A percentile compares a stretch with the other conserved stretches of the same genome.
phyloP scores from a whole-genome alignment of 1,284 basidiomycete genomes.

The Tilletia horrida region DNA sequence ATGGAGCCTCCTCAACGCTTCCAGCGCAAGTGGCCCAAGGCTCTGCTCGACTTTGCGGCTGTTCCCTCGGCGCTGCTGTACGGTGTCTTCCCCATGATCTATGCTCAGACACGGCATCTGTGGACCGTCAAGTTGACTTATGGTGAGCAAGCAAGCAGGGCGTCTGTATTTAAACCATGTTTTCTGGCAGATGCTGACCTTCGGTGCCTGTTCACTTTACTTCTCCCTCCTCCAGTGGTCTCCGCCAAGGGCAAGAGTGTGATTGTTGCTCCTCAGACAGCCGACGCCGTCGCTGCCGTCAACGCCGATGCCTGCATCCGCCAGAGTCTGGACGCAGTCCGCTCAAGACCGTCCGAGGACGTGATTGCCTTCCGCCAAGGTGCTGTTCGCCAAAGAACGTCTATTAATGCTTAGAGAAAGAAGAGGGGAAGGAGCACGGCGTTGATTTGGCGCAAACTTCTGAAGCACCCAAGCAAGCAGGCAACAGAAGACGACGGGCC shows the following conservation, averaged over 20 bases:
- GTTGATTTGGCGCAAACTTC: too few relatives aligned
- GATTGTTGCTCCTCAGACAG: conserved; percentile 17
- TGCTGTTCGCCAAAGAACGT: neutral
- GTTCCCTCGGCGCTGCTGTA: conserved; percentile 49
- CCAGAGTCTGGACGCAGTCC: conserved; percentile 3
- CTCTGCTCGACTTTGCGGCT: conserved; percentile 34
- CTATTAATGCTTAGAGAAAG: neutral
- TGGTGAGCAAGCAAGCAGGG: conserved; percentile 23
- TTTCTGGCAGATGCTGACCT: neutral
- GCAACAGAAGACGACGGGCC: too few relatives aligned
- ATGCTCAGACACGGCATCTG: conserved; percentile 51
- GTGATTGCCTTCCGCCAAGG: conserved; percentile 13
- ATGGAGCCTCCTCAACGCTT: conserved; percentile 26
- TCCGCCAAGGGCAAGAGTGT: conserved; percentile 24
- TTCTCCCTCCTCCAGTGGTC: conserved; percentile 13
- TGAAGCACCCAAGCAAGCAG: neutral
- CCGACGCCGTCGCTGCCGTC: conserved; percentile 9
- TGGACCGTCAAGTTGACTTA: conserved; percentile 50
- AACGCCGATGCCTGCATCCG: conserved; percentile 14
- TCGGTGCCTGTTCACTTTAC: neutral
- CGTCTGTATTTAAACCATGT: neutral
- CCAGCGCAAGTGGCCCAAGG: conserved; percentile 20
- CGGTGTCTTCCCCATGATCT: conserved; percentile 47
- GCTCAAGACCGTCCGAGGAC: conserved; percentile 8
- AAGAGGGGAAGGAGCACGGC: too few relatives aligned